Evolutionary conservation across 441 rosid genomes (phyloP).

Genomic region (Populus tomentosa): DNA sequence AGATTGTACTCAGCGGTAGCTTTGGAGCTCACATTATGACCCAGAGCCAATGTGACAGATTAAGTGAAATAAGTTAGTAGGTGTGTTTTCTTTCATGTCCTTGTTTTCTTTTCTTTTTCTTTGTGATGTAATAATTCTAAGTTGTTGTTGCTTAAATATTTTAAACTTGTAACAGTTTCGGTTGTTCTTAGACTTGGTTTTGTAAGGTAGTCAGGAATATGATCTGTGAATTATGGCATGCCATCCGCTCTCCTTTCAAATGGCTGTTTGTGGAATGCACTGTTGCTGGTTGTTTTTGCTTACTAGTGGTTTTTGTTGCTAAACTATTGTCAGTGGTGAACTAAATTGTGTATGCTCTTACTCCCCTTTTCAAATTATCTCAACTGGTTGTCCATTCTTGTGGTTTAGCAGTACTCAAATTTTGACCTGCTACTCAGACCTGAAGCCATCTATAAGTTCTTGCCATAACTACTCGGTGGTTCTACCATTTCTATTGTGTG

Average conservation of each 20-base stretch:
- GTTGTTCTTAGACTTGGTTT: not conserved
- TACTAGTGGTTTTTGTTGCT: not conserved
- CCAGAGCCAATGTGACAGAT: not conserved
- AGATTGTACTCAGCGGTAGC: not conserved
- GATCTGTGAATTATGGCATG: not conserved
- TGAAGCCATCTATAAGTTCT: not conserved
- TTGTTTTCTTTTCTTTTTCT: not conserved
- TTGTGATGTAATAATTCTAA: slow-evolving; percentile 10
- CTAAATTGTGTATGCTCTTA: not conserved
- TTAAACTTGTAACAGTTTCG: not conserved
- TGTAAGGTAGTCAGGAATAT: not conserved
- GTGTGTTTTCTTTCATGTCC: not conserved
- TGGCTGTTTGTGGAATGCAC: not conserved
- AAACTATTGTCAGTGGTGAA: not conserved
- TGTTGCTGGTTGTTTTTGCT: not conserved
- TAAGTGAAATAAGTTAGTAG: slow-evolving; percentile 8
- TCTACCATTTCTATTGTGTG: not conserved
- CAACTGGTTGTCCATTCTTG: not conserved
- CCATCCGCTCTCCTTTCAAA: not conserved
- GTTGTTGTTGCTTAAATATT: not conserved
- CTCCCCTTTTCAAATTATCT: not conserved
- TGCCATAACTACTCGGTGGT: not conserved
- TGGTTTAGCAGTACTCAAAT: not conserved
- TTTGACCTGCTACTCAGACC: not conserved
- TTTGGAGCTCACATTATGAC: not conserved